Conservation (phyloP, 2,329 filamentous ascomycete species). For the Ophiocordyceps robertsii region DNA sequence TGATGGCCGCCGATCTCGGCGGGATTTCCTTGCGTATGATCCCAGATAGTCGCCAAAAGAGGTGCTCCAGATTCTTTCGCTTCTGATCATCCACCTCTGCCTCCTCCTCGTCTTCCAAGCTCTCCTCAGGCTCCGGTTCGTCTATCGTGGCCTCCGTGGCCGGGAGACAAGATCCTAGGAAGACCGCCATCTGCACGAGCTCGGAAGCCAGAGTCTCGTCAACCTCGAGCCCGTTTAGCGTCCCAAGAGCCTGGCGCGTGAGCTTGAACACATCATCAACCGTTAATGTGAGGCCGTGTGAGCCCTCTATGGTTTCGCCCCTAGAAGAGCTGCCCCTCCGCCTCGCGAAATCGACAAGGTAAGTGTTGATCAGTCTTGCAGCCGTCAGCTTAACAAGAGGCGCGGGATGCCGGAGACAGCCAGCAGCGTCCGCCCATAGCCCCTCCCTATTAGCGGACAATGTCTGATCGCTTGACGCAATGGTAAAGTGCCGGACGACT, state of each 20-base stretch:
- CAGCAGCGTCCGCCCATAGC: constrained; percentile 60
- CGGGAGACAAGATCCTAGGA: constrained; percentile 52
- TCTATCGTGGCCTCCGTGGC: constrained; percentile 22
- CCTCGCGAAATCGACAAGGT: constrained; percentile 67
- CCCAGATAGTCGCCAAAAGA: constrained; percentile 66
- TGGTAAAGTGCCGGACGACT: constrained; percentile 52
- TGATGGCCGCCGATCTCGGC: constrained; percentile 48
- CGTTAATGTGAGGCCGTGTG: constrained; percentile 55
- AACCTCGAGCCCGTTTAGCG: constrained; percentile 48
- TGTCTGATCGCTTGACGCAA: constrained; percentile 49
- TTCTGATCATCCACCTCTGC: constrained; percentile 28
- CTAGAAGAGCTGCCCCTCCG: constrained; percentile 30
- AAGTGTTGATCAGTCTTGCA: constrained; percentile 60
- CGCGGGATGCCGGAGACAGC: constrained; percentile 59
- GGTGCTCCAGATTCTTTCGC: constrained; percentile 45
- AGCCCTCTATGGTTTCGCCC: constrained; percentile 51
- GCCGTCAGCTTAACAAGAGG: constrained; percentile 64
- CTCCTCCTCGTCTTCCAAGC: constrained; percentile 31
- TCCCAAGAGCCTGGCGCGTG: constrained; percentile 34
- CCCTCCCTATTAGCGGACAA: constrained; percentile 44
- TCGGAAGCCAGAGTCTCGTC: constrained; percentile 67
- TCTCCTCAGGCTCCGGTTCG: constrained; percentile 20
- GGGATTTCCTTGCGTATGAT: constrained; percentile 65
- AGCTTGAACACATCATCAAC: constrained; percentile 49
- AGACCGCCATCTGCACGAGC: constrained; percentile 68